A percentile compares a stretch with the other conserved stretches of the same genome.
phyloP scores from a whole-genome alignment of 495 filamentous ascomycete species.

The Parmelia sp. region DNA sequence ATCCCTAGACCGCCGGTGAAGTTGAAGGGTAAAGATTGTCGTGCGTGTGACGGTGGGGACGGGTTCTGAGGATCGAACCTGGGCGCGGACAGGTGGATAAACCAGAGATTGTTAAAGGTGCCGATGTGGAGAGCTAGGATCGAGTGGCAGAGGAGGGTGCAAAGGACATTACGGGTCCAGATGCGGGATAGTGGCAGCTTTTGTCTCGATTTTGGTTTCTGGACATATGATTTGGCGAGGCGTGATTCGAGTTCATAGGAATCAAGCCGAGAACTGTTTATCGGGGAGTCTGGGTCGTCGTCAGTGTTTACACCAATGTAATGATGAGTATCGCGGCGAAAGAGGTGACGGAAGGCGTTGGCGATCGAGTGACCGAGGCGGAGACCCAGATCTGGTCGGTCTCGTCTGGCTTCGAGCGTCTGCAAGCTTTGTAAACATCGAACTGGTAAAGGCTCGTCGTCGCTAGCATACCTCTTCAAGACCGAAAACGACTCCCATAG shows the following conservation, averaged over 20 bases:
- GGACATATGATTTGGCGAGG: slow-evolving; percentile 8
- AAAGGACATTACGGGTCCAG: slow-evolving; percentile 70
- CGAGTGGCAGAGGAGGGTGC: slow-evolving; percentile 60
- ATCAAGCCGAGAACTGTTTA: slow-evolving; percentile 12
- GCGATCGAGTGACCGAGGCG: slow-evolving; percentile 24
- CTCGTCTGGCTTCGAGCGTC: slow-evolving; percentile 30
- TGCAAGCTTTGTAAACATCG: slow-evolving; percentile 46
- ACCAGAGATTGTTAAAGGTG: slow-evolving; percentile 80
- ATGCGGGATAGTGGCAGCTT: slow-evolving; percentile 65
- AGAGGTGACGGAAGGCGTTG: slow-evolving; percentile 7
- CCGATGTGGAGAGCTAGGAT: slow-evolving; percentile 72
- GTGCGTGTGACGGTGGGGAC: slow-evolving; percentile 32
- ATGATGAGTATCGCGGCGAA: slow-evolving; percentile 1
- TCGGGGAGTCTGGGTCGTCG: slow-evolving; percentile 15
- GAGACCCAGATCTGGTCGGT: slow-evolving; percentile 45
- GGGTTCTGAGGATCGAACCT: slow-evolving; percentile 53
- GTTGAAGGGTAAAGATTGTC: slow-evolving; percentile 51
- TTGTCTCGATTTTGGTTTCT: slow-evolving; percentile 20
- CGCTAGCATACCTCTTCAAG: slow-evolving; percentile 50
- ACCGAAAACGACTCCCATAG: slow-evolving; percentile 47
- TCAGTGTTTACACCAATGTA: slow-evolving; percentile 17
- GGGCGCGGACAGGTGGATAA: slow-evolving; percentile 75
- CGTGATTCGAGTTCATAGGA: slow-evolving; percentile 15
- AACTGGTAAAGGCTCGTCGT: neutral
- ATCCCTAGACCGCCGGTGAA: slow-evolving; percentile 81